Base-by-base conservation (phyloP, 148 eudicot species). In the Persicaria maculosa region DNA sequence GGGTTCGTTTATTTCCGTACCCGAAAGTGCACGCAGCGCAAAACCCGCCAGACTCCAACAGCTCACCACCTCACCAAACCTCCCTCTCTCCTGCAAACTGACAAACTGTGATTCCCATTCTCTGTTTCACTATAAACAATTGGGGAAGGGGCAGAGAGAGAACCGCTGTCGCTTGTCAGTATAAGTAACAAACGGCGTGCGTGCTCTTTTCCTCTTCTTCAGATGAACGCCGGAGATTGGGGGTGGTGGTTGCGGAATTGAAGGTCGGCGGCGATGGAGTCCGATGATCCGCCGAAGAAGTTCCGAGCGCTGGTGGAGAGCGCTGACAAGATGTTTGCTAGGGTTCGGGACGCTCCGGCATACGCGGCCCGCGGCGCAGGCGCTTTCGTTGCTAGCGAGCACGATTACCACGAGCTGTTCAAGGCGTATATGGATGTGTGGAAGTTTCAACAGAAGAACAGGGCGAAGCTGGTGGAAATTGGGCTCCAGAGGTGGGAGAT, bases 401-500 rank as follows among this genome's bases (percentile, higher is more conserved):
- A 84, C 81, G 84, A 85, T 84, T 75, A 85, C 55, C 88, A 84
- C 57, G 89, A 92, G 82, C 97, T 86, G 4, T 95, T 95, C 88
- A 95, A 92, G 58, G 85, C 97, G 2, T 92, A 95, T 84, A 88
- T 82, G 85, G 58, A 72, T n/a, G 77, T 95, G 10, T 95, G 99
- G 99, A 87, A 91, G 74, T 90, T 69, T 75, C 99, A 95, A 87
- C 96, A 86, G 57, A 72, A 83, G 50, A 84, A 95, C 78, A 82
- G 99, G 9, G 74, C 81, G n/a, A 79, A 57, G 70, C 79, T 95
- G 9, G 83, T 87, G 2, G 84, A 79, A 14, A 84, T 88, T 20
- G 99, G 99, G 0, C 84, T 95, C 0, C 87, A 86, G 59, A 83
- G 99, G 8, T 90, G 90, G 92, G 96, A 95, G 77, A 95, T 95